Conservation (phyloP, 164 flowering plant genomes). For the Umbellularia californica region DNA sequence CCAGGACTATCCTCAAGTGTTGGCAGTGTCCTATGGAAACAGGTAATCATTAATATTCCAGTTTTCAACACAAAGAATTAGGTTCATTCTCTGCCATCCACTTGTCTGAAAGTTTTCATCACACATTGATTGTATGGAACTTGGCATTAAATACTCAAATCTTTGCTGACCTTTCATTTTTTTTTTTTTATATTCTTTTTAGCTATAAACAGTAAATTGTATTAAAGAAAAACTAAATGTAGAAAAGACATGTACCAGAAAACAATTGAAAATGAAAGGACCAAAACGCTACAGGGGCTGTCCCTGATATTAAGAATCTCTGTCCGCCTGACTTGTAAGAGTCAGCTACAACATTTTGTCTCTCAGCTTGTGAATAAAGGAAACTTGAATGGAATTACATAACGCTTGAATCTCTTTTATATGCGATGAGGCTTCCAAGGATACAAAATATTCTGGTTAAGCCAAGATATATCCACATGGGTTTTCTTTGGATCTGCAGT, state of each 20-base stretch:
- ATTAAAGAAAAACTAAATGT: neutral
- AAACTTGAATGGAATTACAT: too few relatives aligned
- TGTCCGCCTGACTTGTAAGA: too few relatives aligned
- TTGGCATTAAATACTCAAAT: neutral
- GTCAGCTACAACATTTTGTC: too few relatives aligned
- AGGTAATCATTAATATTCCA: neutral
- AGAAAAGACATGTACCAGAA: neutral
- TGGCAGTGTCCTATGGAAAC: neutral
- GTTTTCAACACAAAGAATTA: neutral
- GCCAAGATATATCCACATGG: too few relatives aligned
- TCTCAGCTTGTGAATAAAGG: too few relatives aligned
- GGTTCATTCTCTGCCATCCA: neutral
- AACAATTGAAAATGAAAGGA: neutral
- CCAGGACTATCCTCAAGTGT: neutral
- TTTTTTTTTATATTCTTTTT: too few relatives aligned
- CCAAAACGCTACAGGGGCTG: neutral
- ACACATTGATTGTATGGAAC: neutral
- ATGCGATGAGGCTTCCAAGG: too few relatives aligned
- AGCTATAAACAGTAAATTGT: neutral
- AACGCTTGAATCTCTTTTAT: too few relatives aligned
- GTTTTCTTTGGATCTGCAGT: too few relatives aligned
- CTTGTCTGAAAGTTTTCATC: too few relatives aligned
- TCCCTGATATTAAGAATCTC: neutral
- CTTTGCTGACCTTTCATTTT: too few relatives aligned
- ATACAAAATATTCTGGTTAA: too few relatives aligned